Base-by-base conservation (phyloP, 1,139 yeast species). In the Yamadazyma buinensis region DNA sequence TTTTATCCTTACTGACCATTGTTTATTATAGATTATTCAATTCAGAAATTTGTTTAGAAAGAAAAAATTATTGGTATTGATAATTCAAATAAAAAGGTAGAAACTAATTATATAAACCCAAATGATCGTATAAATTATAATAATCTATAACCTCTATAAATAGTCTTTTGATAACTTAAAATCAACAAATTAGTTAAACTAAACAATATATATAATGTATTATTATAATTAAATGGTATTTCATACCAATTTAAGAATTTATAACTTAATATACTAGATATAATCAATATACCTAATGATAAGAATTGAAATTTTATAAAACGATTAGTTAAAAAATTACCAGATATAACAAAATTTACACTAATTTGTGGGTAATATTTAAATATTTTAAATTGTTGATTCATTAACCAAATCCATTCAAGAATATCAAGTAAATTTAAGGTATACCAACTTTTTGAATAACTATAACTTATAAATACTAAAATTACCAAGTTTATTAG, bases 311-410 rank as follows among this genome's bases (percentile, higher is more conserved):
- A 20, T 20, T 29, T 21, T 37, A 23, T 9, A 35, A 27, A 13
- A 32, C 34, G 25, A 32, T 12, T 40, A 39, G 17, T 44, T 18
- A 20, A 30, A 13, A 28, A 22, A 28, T 24, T 33, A 9, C 28
- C 15, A 14, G 12, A 22, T 3, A 30, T 48, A 19, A 54, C 48
- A 57, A 56, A 58, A 34, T 60, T 60, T 47, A 60, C 48, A 26
- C 49, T 39, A 5, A 58, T 32, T 32, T 64, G 68, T 1, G 72
- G 70, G 3, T 51, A 14, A 8, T 48, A 40, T 29, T 47, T 45
- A 7, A 52, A 20, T 8, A 45, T 19, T 13, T 38, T 42, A 1
- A 47, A 22, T 12, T 47, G 23, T 27, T 51, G 51, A n/a, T 49
- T 41, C 0, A 49, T 26, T 2, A 57, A 30, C 68, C 68, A 64